Evolutionary conservation across 345 rosid genomes (phyloP), one percentile per base, ranked within the genome.

Genomic region (Linum tenue): DNA sequence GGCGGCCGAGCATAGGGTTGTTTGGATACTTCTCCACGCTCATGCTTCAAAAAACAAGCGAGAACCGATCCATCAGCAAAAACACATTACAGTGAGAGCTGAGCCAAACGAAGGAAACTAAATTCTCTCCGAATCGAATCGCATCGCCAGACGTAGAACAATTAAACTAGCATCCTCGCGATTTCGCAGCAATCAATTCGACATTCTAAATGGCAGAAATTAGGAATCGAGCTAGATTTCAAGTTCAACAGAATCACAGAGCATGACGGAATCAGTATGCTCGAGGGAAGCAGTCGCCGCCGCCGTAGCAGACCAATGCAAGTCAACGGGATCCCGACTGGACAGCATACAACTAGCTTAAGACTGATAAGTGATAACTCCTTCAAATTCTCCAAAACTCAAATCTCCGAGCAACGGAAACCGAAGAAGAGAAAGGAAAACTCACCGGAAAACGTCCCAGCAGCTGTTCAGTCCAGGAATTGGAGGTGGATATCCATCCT

Each of bases 401-500:
- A 63, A 63, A 68, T 63, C 31, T 65, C 36, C 56, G 48, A 3
- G 14, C 15, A 15, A 37, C 7, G 62, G 2, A 64, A 7, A 61
- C 5, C 1, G 40, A 40, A 15, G 15, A 15, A 6, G 15, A 56
- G 69, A 31, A 36, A 5, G 3, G 22, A 63, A 63, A 55, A 31
- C 80, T 56, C n/a, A 92, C 99, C 97, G 86, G 75, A 94, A 94
- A 78, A 90, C 74, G 63, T 90, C 97, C 99, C 99, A 94, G 82
- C 96, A 94, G 70, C 89, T 79, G 3, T 90, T 85, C 82, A 90
- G 50, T 11, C 95, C 97, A 1, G 81, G 76, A 61, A 83, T 69
- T 15, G 96, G 92, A 36, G 81, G 64, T 14, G 97, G 96, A 66
- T 86, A 88, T 22, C 99, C 96, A 48, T 81, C 83, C 72, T 82